Evolutionary conservation across 768 basidiomycete genomes (phyloP).

Genomic region (Tubosaeta sp.): DNA sequence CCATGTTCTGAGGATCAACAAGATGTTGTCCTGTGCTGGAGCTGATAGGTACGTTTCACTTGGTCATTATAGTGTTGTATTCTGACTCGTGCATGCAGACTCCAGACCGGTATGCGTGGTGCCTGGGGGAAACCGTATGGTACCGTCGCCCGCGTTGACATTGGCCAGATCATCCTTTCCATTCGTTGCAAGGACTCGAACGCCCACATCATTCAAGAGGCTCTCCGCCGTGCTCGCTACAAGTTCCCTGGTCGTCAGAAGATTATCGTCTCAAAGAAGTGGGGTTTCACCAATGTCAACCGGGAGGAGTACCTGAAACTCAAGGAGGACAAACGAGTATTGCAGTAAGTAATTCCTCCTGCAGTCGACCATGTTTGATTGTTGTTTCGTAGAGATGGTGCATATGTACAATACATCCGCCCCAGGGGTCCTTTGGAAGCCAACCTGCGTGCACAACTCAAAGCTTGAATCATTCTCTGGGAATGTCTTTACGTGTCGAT

Average conservation of each 20-base stretch:
- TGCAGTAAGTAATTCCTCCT: slow-evolving; percentile 60
- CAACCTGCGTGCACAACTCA: slow-evolving; percentile 82
- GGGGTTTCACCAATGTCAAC: slow-evolving; percentile 96
- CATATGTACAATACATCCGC: slow-evolving; percentile 91
- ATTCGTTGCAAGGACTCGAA: slow-evolving; percentile 91
- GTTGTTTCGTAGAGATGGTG: slow-evolving; percentile 59
- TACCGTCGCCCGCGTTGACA: slow-evolving; percentile 93
- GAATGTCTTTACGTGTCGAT: slow-evolving; percentile 7
- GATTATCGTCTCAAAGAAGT: slow-evolving; percentile 96
- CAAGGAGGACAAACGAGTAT: slow-evolving; percentile 85
- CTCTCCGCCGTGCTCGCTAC: slow-evolving; percentile 95
- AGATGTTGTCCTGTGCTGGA: slow-evolving; percentile 99
- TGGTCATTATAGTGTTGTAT: no score
- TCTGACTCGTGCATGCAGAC: slow-evolving; percentile 37
- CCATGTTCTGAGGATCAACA: slow-evolving; percentile 99
- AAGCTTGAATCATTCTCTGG: slow-evolving; percentile 44
- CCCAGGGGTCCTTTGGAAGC: slow-evolving; percentile 80
- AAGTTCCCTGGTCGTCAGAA: slow-evolving; percentile 99
- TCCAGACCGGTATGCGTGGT: slow-evolving; percentile 98
- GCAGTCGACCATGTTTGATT: neutral
- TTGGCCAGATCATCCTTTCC: slow-evolving; percentile 90
- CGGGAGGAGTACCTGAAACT: slow-evolving; percentile 84
- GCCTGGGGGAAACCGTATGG: slow-evolving; percentile 99
- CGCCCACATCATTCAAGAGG: slow-evolving; percentile 88
- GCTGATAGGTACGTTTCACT: slow-evolving; percentile 74